Percentiles rank a stretch among this genome's conserved stretches.
phyloP scores from a whole-genome alignment of 2,329 filamentous ascomycete species.

The Diaporthe capsici region DNA sequence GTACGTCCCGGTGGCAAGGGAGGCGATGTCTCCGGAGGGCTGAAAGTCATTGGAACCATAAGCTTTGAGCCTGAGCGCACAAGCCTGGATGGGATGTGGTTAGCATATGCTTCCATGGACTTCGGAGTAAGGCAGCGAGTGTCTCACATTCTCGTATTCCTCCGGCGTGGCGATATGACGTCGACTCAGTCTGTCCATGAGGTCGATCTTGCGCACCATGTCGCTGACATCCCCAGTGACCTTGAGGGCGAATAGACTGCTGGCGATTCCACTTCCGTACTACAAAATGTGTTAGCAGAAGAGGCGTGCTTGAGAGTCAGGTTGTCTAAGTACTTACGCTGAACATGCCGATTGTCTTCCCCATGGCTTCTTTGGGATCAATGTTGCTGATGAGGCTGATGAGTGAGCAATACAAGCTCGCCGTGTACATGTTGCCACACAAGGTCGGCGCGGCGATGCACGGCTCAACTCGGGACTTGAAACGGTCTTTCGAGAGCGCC shows the following conservation, averaged over 20 bases:
- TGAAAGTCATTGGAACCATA: constrained; percentile 85
- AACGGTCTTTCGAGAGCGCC: constrained; percentile 85
- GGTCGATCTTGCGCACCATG: constrained; percentile 77
- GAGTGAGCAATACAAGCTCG: constrained; percentile 82
- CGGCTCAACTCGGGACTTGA: constrained; percentile 81
- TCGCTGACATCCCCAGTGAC: constrained; percentile 77
- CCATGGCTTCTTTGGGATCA: constrained; percentile 72
- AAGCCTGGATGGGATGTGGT: constrained; percentile 68
- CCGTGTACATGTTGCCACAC: constrained; percentile 79
- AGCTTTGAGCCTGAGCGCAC: constrained; percentile 84
- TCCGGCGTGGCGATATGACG: constrained; percentile 77
- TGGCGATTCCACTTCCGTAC: constrained; percentile 25
- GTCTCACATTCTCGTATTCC: constrained; percentile 79
- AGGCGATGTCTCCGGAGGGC: constrained; percentile 77
- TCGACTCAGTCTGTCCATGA: constrained; percentile 76
- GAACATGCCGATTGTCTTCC: constrained; percentile 83
- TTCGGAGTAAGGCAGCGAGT: not conserved
- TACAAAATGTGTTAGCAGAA: not conserved
- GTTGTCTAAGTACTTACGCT: constrained; percentile 83
- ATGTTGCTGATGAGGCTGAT: constrained; percentile 77
- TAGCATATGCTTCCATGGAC: not conserved
- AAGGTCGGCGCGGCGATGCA: constrained; percentile 82
- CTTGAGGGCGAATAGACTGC: constrained; percentile 65
- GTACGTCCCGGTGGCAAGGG: constrained; percentile 77
- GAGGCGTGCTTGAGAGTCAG: constrained; percentile 27